Evolutionary conservation across 2,329 filamentous ascomycete species (phyloP).

Genomic region (Xylariaceae sp.): DNA sequence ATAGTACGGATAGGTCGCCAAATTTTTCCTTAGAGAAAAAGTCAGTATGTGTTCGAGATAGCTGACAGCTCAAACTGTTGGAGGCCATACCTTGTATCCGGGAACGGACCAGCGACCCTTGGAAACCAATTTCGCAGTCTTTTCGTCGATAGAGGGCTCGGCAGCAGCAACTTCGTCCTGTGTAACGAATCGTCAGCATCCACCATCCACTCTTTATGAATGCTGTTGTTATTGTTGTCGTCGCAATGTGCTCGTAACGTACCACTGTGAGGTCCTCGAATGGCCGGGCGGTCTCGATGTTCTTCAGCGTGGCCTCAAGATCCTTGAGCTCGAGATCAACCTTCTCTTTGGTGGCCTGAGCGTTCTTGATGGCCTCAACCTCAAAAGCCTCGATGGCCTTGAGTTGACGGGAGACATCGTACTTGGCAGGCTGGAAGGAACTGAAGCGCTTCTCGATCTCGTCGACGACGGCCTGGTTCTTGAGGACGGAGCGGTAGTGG

Average conservation of each 20-base stretch:
- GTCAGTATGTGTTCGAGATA: constrained; percentile 50
- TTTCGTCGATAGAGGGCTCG: constrained; percentile 96
- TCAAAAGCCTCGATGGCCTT: constrained; percentile 99
- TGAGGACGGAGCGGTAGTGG: constrained; percentile 88
- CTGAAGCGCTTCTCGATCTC: constrained; percentile 97
- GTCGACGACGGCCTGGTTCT: constrained; percentile 94
- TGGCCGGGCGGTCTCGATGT: constrained; percentile 93
- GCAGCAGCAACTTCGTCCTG: constrained; percentile 95
- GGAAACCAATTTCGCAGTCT: constrained; percentile 90
- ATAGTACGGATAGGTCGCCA: constrained; percentile 93
- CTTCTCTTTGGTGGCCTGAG: constrained; percentile 93
- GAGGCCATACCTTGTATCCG: constrained; percentile 87
- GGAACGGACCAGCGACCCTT: constrained; percentile 98
- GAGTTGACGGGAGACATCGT: constrained; percentile 91
- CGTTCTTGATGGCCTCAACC: constrained; percentile 94
- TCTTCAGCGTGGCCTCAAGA: constrained; percentile 91
- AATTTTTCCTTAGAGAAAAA: constrained; percentile 82
- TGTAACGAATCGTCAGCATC: constrained; percentile 29
- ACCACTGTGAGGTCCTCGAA: constrained; percentile 98
- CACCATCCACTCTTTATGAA: constrained; percentile 1
- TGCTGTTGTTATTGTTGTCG: neutral
- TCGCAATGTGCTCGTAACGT: constrained; percentile 54
- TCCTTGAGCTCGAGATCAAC: constrained; percentile 95
- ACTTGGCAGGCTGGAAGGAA: constrained; percentile 88
- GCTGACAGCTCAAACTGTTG: neutral